These are phyloP conservation scores for Calonectria honghensis DNA, from an alignment of 2,329 filamentous ascomycete species.

Conservation along the genomic window DNA sequence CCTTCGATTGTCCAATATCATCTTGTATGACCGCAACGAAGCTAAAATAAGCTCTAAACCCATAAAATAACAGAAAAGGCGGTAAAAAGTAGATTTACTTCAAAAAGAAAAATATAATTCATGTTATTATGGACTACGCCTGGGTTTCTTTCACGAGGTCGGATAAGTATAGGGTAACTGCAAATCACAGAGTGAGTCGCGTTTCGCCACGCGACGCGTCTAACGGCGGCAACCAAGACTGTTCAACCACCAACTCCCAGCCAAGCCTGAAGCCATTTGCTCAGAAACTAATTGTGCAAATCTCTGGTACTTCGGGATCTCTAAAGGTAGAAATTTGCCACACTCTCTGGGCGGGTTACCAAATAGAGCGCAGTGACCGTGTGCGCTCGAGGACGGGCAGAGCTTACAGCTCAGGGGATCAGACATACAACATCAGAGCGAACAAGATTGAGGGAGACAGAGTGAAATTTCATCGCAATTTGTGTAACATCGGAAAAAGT, in stretches of 20 bases:
- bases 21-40: not conserved
- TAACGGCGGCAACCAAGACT: not conserved
- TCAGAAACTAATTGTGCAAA: not conserved
- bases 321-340: no score
- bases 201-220: slow-evolving; percentile 21
- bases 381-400: not conserved
- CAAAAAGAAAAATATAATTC: not conserved
- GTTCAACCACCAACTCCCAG: not conserved
- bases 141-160: not conserved
- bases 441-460: not conserved
- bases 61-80: not conserved
- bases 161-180: not conserved
- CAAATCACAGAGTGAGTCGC: not conserved
- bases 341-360: not conserved
- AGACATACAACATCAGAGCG: not conserved
- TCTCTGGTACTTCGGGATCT: not conserved
- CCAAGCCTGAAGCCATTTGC: not conserved
- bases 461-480: not conserved
- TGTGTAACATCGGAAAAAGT: not conserved
- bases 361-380: not conserved
- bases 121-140: not conserved
- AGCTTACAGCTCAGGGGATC: not conserved
- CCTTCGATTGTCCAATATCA: not conserved
- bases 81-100: no score
- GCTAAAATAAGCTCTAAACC: not conserved